These are phyloP conservation scores for Alternaria ethzedia DNA, from an alignment of 2,329 filamentous ascomycete genomes.

Conservation along the genomic window DNA sequence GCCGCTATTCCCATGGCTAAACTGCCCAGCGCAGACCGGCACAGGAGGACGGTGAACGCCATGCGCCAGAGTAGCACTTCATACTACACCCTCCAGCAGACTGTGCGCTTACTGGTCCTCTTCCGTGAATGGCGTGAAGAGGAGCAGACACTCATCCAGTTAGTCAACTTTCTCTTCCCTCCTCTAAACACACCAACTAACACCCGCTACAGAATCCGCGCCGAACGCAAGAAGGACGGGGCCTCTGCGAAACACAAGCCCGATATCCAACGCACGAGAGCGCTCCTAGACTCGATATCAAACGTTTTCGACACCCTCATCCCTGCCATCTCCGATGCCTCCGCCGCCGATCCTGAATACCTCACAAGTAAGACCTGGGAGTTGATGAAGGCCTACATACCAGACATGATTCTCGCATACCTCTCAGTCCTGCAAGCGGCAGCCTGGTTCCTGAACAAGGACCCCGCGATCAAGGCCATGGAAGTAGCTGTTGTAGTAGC, in stretches of 20 bases:
- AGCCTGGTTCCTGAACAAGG: constrained; percentile 74
- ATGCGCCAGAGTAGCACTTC: constrained; percentile 34
- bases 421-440: constrained; percentile 81
- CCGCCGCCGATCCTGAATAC: constrained; percentile 3
- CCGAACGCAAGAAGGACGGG: constrained; percentile 17
- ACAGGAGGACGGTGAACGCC: constrained; percentile 26
- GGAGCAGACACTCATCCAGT: constrained; percentile 50
- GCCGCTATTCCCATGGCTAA: constrained; percentile 26
- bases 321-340: constrained; percentile 17
- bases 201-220: constrained; percentile 12
- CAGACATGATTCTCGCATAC: constrained; percentile 84
- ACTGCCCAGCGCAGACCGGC: constrained; percentile 28
- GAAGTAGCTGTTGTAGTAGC: constrained; percentile 80
- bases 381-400: constrained; percentile 80
- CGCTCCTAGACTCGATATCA: constrained; percentile 49
- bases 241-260: constrained; percentile 17
- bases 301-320: constrained; percentile 48
- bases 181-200: constrained; percentile 5
- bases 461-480: constrained; percentile 83
- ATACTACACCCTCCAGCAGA: constrained; percentile 53
- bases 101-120: constrained; percentile 52
- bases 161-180: constrained; percentile 1
- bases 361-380: constrained; percentile 40
- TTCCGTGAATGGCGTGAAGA: constrained; percentile 52
- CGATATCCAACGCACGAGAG: constrained; percentile 43